Evolutionary conservation across 2,329 filamentous ascomycete genomes (phyloP), one percentile per base, ranked within the genome.

Genomic region (Allantophomopsis lycopodina): DNA sequence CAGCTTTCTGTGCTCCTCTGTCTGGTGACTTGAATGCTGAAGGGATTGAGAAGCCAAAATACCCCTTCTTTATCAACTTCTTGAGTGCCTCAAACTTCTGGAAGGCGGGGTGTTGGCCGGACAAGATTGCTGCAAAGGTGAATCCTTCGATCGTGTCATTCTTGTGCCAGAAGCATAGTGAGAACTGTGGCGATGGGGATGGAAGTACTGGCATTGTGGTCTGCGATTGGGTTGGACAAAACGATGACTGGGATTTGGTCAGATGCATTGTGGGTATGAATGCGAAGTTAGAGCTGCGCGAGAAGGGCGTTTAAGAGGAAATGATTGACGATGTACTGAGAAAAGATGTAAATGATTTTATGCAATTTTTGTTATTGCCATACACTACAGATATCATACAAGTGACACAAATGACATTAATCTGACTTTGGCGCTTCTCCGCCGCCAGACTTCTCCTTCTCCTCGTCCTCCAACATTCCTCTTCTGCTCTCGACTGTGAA

Each of bases 21-120:
- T 61, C 58, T 53, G 55, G 38, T 33, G 40, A 44, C 16, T 42
- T 35, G 40, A 45, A 48, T 5, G 40, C 40, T n/a, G 15, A 14
- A 17, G 35, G 23, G 13, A 40, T 37, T 12, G 46, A 50, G 32
- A 40, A 42, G 3, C 45, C 48, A 5, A 48, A 48, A 16, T 47
- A 53, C 20, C 85, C 86, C 1, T 71, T 95, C 49, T 94, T 83
- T 52, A 65, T 96, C 59, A 98, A 96, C 60, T 96, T 95, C 56
- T 60, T 95, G 45, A 86, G 73, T 49, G 91, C 81, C 1, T 89
- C 82, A 58, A 95, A 95, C 63, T 96, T 96, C 65, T 96, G 89
- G 78, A 88, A 85, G 48, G 68, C 80, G 1, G 77, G 75, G 40
- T 94, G 87, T 60, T 98, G 91, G 91, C 91, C 91, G 0, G 88